Conservation (phyloP, 176 grass and related monocot species). For the Ampelocalamus luodianensis region DNA sequence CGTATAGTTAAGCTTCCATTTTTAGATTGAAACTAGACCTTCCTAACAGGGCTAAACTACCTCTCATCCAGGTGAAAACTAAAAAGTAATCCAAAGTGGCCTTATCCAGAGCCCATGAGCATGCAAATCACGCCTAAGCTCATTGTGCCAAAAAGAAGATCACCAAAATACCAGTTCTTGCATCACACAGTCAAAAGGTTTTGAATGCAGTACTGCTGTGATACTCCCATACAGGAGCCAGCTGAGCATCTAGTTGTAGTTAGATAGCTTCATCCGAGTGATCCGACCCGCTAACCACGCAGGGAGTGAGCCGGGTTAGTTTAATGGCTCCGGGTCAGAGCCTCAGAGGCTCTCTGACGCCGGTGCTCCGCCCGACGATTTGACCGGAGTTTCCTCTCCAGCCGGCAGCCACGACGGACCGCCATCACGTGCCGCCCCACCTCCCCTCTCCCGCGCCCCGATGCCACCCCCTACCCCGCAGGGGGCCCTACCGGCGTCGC, state of each 20-base stretch:
- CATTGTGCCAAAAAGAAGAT: not conserved
- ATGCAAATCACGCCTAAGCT: not conserved
- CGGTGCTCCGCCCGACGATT: conserved; percentile 61
- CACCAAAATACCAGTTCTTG: not conserved
- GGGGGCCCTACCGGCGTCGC: not conserved
- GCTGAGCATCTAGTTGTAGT: not conserved
- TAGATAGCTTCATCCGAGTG: not conserved
- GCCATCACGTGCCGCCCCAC: conserved; percentile 57
- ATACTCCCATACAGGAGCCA: not conserved
- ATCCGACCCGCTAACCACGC: conserved; percentile 1
- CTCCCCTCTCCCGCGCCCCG: conserved; percentile 36
- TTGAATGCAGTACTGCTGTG: not conserved
- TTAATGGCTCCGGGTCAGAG: conserved; percentile 18
- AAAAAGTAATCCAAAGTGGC: not conserved
- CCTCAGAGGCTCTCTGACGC: conserved; percentile 45
- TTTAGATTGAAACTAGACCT: not conserved
- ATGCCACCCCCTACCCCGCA: not conserved
- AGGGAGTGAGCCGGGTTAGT: not conserved
- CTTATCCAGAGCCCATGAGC: not conserved
- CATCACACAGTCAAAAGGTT: not conserved
- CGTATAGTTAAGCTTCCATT: not conserved
- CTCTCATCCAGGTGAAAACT: not conserved
- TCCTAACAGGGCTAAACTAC: not conserved
- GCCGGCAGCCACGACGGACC: conserved; percentile 32
- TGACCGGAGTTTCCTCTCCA: conserved; percentile 42